Percentiles rank a stretch among this genome's conserved stretches.
These are phyloP conservation scores for Pyricularia sp. DNA, from an alignment of 2,329 filamentous ascomycete species.

Conservation along the genomic window DNA sequence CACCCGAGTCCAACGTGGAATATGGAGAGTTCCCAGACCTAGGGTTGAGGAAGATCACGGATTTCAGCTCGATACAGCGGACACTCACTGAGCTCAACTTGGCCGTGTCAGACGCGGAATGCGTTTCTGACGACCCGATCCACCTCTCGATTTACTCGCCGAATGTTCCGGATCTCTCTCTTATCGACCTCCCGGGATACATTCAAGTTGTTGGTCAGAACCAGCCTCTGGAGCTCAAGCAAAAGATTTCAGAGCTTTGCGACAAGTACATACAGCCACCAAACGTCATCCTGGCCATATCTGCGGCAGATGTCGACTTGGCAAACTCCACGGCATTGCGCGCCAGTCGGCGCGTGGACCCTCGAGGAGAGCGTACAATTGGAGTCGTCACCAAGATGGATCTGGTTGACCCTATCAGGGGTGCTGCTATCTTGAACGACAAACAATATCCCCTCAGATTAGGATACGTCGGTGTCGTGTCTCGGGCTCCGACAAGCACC, in stretches of 20 bases:
- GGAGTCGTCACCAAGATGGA: conserved; percentile 99
- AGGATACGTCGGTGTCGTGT: conserved; percentile 93
- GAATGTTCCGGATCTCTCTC: conserved; percentile 85
- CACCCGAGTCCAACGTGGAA: conserved; percentile 74
- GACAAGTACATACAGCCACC: conserved; percentile 97
- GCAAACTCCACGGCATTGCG: conserved; percentile 91
- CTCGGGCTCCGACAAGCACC: conserved; percentile 60
- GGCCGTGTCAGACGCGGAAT: conserved; percentile 82
- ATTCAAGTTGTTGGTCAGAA: conserved; percentile 92
- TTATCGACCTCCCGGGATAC: conserved; percentile 95
- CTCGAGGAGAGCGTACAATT: conserved; percentile 89
- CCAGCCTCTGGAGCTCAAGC: conserved; percentile 83
- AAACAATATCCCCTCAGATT: conserved; percentile 91
- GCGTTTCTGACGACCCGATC: conserved; percentile 94
- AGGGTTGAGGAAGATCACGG: conserved; percentile 78
- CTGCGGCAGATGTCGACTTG: conserved; percentile 91
- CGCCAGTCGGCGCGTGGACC: conserved; percentile 85
- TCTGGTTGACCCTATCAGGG: conserved; percentile 75
- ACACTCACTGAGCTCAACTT: conserved; percentile 92
- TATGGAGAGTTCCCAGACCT: conserved; percentile 96
- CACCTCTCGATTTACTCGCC: conserved; percentile 93
- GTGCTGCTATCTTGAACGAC: conserved; percentile 70
- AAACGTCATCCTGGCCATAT: conserved; percentile 95
- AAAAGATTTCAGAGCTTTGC: conserved; percentile 91
- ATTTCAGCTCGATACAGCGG: conserved; percentile 86